Base-by-base conservation (phyloP, 345 rosid species). In the Salix arbutifolia region DNA sequence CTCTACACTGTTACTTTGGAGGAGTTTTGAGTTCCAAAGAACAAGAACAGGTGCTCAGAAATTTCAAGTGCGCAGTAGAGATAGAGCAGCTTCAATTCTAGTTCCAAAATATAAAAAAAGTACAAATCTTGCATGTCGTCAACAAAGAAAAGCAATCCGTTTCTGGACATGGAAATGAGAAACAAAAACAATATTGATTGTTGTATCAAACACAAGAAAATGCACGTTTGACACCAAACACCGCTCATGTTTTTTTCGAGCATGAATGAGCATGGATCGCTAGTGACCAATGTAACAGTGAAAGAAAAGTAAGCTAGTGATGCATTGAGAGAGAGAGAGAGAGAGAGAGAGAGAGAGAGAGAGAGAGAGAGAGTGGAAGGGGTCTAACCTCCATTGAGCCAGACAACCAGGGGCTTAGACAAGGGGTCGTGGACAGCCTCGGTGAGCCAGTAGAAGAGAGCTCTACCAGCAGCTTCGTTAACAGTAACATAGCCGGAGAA, bases 401-500 rank as follows among this genome's bases (percentile, higher is more conserved):
- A 96, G 76, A 96, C 75, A 13, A 96, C 97, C 66, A 93, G 78
- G 67, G 99, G 98, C 80, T 90, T 92, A 16, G 94, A 85, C 14
- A 79, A 71, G 61, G 90, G 95, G 17, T 75, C 26, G n/a, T 73
- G 70, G 66, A 78, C 61, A 73, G 97, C 87, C 81, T 96, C 99
- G 19, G 98, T 88, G 25, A 92, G 92, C 99, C 99, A 96, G 85
- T 96, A 96, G 78, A 93, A 96, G 80, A 96, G 92, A 62, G 98
- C 94, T 82, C 97, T 88, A 19, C 95, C 98, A 31, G 86, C 91
- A 74, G 18, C 76, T 69, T 80, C 74, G 82, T 89, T 83, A 38
- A 92, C 97, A 31, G 92, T 82, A 56, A 96, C 96, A 75, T 96
- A 96, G 60, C 99, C 99, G 8, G 99, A 91, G 87, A 90, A 96